Percentiles rank a stretch among this genome's conserved stretches.
Conservation (phyloP, 2,329 filamentous ascomycete species). For the Colletotrichum cereale region DNA sequence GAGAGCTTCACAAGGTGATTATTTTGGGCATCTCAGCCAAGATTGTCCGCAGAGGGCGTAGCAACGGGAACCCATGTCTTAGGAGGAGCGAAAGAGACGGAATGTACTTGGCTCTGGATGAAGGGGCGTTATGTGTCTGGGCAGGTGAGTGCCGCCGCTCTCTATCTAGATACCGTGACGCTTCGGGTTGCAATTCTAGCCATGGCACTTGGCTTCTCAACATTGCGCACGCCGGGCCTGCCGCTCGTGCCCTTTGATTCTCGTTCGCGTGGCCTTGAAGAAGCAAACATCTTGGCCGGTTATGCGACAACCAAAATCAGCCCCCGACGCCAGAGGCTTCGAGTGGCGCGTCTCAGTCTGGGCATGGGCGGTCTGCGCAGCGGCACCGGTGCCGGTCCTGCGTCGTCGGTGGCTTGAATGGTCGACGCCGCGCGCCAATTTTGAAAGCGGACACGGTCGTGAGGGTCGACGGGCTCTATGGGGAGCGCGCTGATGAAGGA, state of each 20-base stretch:
- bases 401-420: constrained; percentile 28
- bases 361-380: constrained; percentile 23
- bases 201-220: constrained; percentile 1
- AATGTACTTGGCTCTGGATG: constrained; percentile 18
- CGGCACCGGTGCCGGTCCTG: neutral
- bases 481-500: neutral
- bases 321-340: constrained; percentile 22
- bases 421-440: constrained; percentile 4
- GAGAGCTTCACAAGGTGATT: constrained; percentile 25
- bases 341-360: constrained; percentile 36
- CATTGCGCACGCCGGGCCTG: neutral
- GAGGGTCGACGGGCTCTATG: constrained; percentile 14
- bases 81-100: neutral
- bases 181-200: constrained; percentile 6
- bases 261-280: constrained; percentile 14
- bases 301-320: neutral
- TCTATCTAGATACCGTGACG: constrained; percentile 10
- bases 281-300: neutral
- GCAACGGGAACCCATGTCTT: neutral
- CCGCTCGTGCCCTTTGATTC: constrained; percentile 18
- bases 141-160: neutral
- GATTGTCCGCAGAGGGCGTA: neutral
- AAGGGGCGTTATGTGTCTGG: constrained; percentile 1
- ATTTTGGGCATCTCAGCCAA: constrained; percentile 4
- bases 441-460: constrained; percentile 12